Percentiles rank a stretch among this genome's conserved stretches.
phyloP scores from a whole-genome alignment of 2,329 filamentous ascomycete genomes.

The Aspergillus sp. region DNA sequence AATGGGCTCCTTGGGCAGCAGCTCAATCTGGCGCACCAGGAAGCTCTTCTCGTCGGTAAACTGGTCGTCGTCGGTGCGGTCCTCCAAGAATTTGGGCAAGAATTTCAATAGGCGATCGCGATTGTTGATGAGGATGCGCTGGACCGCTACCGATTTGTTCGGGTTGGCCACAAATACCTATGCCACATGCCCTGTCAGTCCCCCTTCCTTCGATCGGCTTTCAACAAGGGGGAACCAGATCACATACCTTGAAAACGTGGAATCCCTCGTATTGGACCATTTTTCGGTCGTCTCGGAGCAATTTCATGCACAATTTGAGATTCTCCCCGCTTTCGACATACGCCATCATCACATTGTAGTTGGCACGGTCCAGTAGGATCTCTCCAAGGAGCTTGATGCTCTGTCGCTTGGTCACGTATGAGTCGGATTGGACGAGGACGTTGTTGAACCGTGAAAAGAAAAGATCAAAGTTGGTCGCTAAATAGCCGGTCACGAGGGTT shows the following conservation, averaged over 20 bases:
- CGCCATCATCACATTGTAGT: slow-evolving; percentile 96
- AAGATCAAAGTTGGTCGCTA: slow-evolving; percentile 82
- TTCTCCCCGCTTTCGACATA: slow-evolving; percentile 96
- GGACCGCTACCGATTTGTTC: slow-evolving; percentile 93
- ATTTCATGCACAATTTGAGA: slow-evolving; percentile 96
- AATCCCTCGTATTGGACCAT: slow-evolving; percentile 99
- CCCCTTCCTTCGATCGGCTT: slow-evolving; percentile 13
- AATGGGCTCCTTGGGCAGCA: slow-evolving; percentile 38
- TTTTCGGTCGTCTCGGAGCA: slow-evolving; percentile 88
- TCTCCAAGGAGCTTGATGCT: slow-evolving; percentile 97
- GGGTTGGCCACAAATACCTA: slow-evolving; percentile 96
- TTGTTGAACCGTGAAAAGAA: slow-evolving; percentile 93
- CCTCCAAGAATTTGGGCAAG: slow-evolving; percentile 85
- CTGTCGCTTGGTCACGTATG: slow-evolving; percentile 96
- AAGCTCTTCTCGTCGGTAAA: slow-evolving; percentile 98
- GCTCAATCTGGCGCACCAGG: slow-evolving; percentile 84
- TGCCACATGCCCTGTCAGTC: not conserved
- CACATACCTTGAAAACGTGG: slow-evolving; percentile 83
- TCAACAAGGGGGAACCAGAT: not conserved
- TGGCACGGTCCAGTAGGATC: slow-evolving; percentile 87
- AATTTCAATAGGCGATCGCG: slow-evolving; percentile 86
- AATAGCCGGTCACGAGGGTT: slow-evolving; percentile 78
- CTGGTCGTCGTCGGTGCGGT: slow-evolving; percentile 94
- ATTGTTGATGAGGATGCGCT: slow-evolving; percentile 95
- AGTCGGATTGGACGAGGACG: slow-evolving; percentile 82